Evolutionary conservation across 495 filamentous ascomycete genomes (phyloP).

Genomic region (Aspergillus ostianus): DNA sequence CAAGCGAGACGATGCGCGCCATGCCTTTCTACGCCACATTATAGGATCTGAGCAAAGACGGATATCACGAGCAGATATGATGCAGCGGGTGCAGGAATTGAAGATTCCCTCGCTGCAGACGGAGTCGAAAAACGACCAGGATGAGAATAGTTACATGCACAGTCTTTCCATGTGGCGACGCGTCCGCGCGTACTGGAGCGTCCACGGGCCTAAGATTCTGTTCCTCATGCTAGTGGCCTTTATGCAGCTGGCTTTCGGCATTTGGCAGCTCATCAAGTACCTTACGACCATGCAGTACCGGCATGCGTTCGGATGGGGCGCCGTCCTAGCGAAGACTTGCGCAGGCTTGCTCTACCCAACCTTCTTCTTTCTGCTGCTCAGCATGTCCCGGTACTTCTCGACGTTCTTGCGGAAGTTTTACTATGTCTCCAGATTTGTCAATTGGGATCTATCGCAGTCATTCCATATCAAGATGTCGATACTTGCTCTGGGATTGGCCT

Average conservation of each 20-base stretch:
- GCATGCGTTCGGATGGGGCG: slow-evolving; percentile 7
- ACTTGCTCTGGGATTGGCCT: slow-evolving; percentile 1
- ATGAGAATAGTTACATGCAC: slow-evolving; percentile 9
- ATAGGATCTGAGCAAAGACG: slow-evolving; percentile 5
- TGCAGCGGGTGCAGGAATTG: slow-evolving; percentile 3
- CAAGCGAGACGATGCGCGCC: slow-evolving; percentile 2
- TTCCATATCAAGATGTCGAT: slow-evolving; percentile 10
- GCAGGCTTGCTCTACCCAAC: slow-evolving; percentile 1
- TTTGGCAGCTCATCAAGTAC: slow-evolving; percentile 11
- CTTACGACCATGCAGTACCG: slow-evolving; percentile 6
- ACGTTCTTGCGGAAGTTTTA: slow-evolving; percentile 6
- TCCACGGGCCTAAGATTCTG: slow-evolving; percentile 2
- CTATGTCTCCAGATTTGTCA: slow-evolving; percentile 2
- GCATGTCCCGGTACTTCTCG: slow-evolving; percentile 5
- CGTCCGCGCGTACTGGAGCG: slow-evolving; percentile 7
- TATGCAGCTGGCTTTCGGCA: slow-evolving; percentile 9
- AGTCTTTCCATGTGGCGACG: slow-evolving; percentile 4
- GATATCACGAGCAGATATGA: slow-evolving; percentile 1
- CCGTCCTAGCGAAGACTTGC: slow-evolving; percentile 4
- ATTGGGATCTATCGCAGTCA: slow-evolving; percentile 6
- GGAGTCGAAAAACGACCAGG: slow-evolving; percentile 1
- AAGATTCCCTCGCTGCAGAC: slow-evolving; percentile 5
- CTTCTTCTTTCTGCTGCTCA: neutral
- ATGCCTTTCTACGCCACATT: slow-evolving; percentile 2
- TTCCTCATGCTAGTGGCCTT: slow-evolving; percentile 4